Base-by-base conservation (phyloP, 208 protist genomes). In the Wallacemonas sp. region DNA sequence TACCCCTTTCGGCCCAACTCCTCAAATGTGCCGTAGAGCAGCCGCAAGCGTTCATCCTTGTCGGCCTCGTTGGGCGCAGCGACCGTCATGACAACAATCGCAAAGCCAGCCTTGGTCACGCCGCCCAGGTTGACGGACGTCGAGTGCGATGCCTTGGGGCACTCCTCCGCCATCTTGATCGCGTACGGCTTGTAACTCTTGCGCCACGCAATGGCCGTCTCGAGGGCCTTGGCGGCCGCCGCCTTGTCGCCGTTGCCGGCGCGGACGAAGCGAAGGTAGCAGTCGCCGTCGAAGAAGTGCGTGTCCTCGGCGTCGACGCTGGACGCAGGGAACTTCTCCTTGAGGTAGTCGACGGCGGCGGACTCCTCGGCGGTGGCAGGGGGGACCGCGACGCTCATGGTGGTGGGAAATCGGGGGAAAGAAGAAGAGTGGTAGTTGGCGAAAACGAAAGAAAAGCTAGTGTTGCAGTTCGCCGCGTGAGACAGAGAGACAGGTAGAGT, bases 191-290 rank as follows among this genome's bases (percentile, higher is more conserved):
- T 70, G 61, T 67, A 71, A 6, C 46, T 43, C 61, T 66, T 75
- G 11, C 77, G 48, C 77, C 77, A 83, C 4, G 69, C 61, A 8
- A 83, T 30, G 29, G 61, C 65, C 5, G 1, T 26, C 36, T 57
- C 26, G 16, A 83, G 60, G 43, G 69, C 69, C 12, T 36, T 54
- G 1, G 54, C 14, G 1, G 77, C 71, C 52, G 76, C 69, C 32
- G 65, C 54, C 6, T 32, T 33, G 57, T 79, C 30, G 5, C 61
- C 72, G 23, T 76, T 47, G 47, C 48, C 32, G 16, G 68, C 72
- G 11, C 77, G 55, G 16, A 68, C 65, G 68, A 79, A 83, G 34
- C 77, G 69, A 1, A 79, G 68, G 33, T 80, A 79, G 23, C 68
- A 72, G 29, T 65, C 55, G 1, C 48, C 60, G 23, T 24, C 34